Evolutionary conservation across 441 rosid genomes (phyloP).

Genomic region (Mallotus repandus): DNA sequence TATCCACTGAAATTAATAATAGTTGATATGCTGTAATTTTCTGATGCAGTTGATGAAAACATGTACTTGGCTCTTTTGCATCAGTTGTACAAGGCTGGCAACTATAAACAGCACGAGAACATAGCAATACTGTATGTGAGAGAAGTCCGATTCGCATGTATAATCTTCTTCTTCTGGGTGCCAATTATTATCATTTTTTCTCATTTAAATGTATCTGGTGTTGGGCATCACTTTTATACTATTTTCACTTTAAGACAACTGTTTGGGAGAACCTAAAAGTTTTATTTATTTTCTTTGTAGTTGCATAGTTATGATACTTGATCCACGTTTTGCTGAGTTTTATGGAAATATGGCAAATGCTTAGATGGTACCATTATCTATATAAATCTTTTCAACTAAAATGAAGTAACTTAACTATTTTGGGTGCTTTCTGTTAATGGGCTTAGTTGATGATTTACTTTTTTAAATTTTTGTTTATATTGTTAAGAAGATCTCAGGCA

Average conservation of each 20-base stretch:
- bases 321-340: slow-evolving; percentile 98
- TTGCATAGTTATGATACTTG: slow-evolving; percentile 90
- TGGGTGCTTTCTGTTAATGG: not conserved
- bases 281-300: slow-evolving; percentile 32
- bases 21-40: not conserved
- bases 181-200: slow-evolving; percentile 73
- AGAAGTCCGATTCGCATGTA: slow-evolving; percentile 83
- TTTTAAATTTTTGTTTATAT: slow-evolving; percentile 42
- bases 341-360: slow-evolving; percentile 99
- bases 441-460: slow-evolving; percentile 13
- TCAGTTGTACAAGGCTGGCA: slow-evolving; percentile 83
- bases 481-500: slow-evolving; percentile 83
- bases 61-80: slow-evolving; percentile 70
- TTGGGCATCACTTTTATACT: not conserved
- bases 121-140: slow-evolving; percentile 76
- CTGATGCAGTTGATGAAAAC: slow-evolving; percentile 72
- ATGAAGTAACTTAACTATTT: not conserved
- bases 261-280: no score
- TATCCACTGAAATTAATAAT: not conserved
- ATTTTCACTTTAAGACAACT: not conserved
- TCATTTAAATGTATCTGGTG: not conserved
- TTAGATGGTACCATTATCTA: slow-evolving; percentile 67
- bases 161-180: slow-evolving; percentile 96
- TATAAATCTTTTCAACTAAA: slow-evolving; percentile 13
- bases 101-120: slow-evolving; percentile 65